A percentile compares a stretch with the other conserved stretches of the same genome.
These are phyloP conservation scores for Melaleuca quinquenervia DNA, from an alignment of 345 rosid species.

Conservation along the genomic window DNA sequence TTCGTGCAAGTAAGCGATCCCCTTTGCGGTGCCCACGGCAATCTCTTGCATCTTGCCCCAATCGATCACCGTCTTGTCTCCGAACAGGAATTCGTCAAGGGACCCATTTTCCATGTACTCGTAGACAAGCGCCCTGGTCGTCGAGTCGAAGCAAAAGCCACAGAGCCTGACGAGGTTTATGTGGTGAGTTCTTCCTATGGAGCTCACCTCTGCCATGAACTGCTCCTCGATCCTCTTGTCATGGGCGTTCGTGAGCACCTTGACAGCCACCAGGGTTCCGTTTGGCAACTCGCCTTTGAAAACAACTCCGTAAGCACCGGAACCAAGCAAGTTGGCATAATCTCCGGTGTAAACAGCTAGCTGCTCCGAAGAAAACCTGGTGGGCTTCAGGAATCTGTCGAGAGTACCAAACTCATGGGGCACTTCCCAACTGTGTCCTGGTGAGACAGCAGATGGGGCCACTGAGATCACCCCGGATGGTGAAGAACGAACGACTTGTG, in stretches of 20 bases:
- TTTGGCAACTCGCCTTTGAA: slow-evolving; percentile 7
- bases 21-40: slow-evolving; percentile 7
- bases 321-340: slow-evolving; percentile 9
- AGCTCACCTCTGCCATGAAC: slow-evolving; percentile 28
- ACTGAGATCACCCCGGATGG: not conserved
- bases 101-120: slow-evolving; percentile 35
- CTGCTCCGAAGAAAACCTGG: slow-evolving; percentile 14
- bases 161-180: slow-evolving; percentile 17
- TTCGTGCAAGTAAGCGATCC: slow-evolving; percentile 10
- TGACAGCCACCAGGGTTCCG: slow-evolving; percentile 9
- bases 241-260: slow-evolving; percentile 2
- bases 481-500: not conserved
- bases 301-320: slow-evolving; percentile 18
- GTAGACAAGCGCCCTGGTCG: slow-evolving; percentile 14
- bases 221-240: slow-evolving; percentile 17
- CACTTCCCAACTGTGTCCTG: not conserved
- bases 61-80: not conserved
- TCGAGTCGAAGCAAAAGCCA: slow-evolving; percentile 21
- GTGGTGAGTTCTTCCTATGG: slow-evolving; percentile 30
- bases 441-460: not conserved
- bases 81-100: slow-evolving; percentile 6
- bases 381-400: slow-evolving; percentile 16
- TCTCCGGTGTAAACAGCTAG: not conserved
- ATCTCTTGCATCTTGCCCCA: not conserved
- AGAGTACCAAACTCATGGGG: slow-evolving; percentile 1